Conservation (phyloP, 2,329 filamentous ascomycete species). For the Emericellopsis atlantica region DNA sequence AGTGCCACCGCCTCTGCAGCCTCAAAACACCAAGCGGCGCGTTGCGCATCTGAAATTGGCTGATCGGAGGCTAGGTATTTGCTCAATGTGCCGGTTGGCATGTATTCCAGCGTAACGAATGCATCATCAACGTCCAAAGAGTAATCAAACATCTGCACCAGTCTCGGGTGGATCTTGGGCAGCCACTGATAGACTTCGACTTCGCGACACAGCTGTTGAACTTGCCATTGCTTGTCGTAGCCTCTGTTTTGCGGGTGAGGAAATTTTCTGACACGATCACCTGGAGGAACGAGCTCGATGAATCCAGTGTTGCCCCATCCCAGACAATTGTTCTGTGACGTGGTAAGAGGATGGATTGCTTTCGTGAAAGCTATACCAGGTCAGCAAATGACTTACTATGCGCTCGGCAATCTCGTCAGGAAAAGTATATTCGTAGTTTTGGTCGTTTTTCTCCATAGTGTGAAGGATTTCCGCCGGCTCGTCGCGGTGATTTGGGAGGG, state of each 20-base stretch:
- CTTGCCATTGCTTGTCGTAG: not conserved
- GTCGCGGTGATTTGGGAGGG: too few species aligned
- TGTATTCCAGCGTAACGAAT: not conserved
- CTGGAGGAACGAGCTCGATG: not conserved
- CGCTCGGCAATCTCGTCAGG: too few species aligned
- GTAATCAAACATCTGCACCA: not conserved
- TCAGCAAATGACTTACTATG: too few species aligned
- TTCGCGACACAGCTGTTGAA: not conserved
- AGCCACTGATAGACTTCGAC: not conserved
- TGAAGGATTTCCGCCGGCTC: too few species aligned
- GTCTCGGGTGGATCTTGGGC: not conserved
- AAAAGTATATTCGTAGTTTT: too few species aligned
- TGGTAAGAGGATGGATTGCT: too few species aligned
- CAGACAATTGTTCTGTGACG: not conserved
- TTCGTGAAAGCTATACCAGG: too few species aligned
- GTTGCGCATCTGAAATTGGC: not conserved
- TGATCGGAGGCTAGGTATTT: not conserved
- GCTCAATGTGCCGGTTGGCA: not conserved
- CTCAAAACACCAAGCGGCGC: not conserved
- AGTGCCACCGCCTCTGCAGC: not conserved
- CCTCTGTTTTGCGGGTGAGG: not conserved
- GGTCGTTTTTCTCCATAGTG: too few species aligned
- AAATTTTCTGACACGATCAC: not conserved
- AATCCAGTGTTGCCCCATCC: not conserved
- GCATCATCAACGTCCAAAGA: not conserved